Conservation (phyloP, 2,329 filamentous ascomycete species). For the Calonectria henricotiae region DNA sequence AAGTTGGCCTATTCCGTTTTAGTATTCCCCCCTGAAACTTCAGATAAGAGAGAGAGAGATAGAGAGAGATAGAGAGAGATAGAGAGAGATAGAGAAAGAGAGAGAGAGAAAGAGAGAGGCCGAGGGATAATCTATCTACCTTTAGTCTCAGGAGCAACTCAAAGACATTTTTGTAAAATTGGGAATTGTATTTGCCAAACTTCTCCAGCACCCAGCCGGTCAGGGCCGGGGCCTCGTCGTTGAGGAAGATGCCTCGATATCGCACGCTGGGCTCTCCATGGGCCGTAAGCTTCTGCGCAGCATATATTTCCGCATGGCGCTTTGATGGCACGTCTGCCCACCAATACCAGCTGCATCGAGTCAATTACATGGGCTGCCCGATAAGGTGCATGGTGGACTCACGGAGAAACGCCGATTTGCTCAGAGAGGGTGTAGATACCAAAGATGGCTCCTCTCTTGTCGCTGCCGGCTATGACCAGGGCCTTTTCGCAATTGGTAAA, state of each 20-base stretch:
- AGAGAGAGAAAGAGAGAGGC: no score
- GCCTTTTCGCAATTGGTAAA: constrained; percentile 71
- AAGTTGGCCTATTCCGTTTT: constrained; percentile 75
- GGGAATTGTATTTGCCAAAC: constrained; percentile 67
- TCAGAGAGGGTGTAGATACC: constrained; percentile 80
- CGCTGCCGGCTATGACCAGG: constrained; percentile 78
- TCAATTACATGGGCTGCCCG: constrained; percentile 72
- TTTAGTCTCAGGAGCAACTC: constrained; percentile 64
- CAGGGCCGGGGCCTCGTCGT: constrained; percentile 67
- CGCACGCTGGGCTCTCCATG: constrained; percentile 71
- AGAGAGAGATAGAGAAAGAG: no score
- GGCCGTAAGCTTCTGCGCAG: constrained; percentile 11
- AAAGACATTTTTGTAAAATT: constrained; percentile 76
- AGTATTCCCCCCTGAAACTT: constrained; percentile 46
- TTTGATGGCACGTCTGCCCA: constrained; percentile 45
- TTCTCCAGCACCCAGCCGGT: constrained; percentile 71
- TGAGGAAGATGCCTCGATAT: constrained; percentile 76
- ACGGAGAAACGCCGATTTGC: constrained; percentile 72
- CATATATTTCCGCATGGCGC: constrained; percentile 19
- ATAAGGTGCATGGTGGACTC: constrained; percentile 70
- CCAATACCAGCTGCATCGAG: constrained; percentile 58
- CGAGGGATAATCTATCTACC: constrained; percentile 14
- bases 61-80: no score
- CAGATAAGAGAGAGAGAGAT: background rate
- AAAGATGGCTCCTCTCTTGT: constrained; percentile 77